These are phyloP conservation scores for Vicia faba DNA, from an alignment of 306 rosid species.

Conservation along the genomic window DNA sequence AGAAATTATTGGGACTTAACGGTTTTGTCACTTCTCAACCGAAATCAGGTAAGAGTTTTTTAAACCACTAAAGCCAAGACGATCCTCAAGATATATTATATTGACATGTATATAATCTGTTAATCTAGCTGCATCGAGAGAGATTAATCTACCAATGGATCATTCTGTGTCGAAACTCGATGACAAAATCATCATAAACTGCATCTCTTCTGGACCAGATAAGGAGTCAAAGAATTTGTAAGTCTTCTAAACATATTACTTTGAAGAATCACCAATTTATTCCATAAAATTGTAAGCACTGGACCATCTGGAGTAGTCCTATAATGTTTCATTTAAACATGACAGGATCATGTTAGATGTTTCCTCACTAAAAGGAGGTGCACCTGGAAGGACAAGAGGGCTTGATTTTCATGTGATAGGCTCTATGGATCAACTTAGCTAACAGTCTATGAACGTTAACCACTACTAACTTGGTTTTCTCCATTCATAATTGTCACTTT, in stretches of 20 bases:
- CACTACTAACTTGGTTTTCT: conserved; percentile 51
- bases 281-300: too few relatives aligned
- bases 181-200: conserved; percentile 59
- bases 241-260: conserved; percentile 28
- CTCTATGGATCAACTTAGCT: conserved; percentile 54
- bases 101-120: conserved; percentile 26
- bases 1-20: conserved; percentile 81
- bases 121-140: conserved; percentile 55
- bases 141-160: conserved; percentile 58
- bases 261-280: too few relatives aligned
- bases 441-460: conserved; percentile 41
- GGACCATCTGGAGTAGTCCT: too few relatives aligned
- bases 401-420: conserved; percentile 51
- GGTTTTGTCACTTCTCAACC: conserved; percentile 40
- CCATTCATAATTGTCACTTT: conserved; percentile 29
- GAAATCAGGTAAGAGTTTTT: conserved; percentile 54
- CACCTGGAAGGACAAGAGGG: conserved; percentile 95
- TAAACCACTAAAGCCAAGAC: background rate
- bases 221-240: conserved; percentile 62
- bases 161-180: conserved; percentile 58
- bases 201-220: conserved; percentile 51
- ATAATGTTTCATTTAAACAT: conserved; percentile 3
- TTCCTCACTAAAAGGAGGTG: conserved; percentile 77
- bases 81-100: conserved; percentile 12
- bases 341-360: conserved; percentile 79